These are phyloP conservation scores for Gastrolobium villosum DNA, from an alignment of 306 rosid species.

Conservation along the genomic window DNA sequence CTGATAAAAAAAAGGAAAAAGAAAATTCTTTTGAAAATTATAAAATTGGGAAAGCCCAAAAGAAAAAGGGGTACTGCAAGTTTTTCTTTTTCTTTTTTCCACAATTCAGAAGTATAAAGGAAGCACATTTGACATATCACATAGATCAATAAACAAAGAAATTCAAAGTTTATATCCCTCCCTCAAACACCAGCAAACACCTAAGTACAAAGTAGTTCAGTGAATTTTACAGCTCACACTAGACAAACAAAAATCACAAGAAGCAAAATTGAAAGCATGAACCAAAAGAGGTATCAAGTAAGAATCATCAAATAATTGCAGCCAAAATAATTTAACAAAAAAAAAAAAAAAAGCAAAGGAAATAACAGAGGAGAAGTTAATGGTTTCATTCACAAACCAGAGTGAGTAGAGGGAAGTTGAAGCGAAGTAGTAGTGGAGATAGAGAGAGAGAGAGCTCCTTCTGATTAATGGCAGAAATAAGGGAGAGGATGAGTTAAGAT, in stretches of 20 bases:
- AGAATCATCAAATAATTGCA: constrained; percentile 10
- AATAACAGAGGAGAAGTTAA: constrained; percentile 11
- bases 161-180: constrained; percentile 10
- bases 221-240: constrained; percentile 36
- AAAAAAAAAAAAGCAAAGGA: too few species aligned
- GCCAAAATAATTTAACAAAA: background rate
- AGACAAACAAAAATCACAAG: constrained; percentile 21
- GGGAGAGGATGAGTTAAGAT: background rate
- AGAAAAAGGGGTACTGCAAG: constrained; percentile 1
- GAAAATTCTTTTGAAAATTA: background rate
- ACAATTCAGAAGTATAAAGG: constrained; percentile 9
- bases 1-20: background rate
- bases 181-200: constrained; percentile 2
- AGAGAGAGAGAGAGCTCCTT: background rate
- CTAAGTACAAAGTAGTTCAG: background rate
- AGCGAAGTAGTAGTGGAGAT: constrained; percentile 21
- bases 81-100: background rate
- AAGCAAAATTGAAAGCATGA: background rate
- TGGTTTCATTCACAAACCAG: constrained; percentile 52
- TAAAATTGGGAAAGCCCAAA: constrained; percentile 4
- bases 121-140: constrained; percentile 15
- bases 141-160: constrained; percentile 3
- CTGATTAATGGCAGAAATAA: background rate
- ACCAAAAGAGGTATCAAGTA: background rate
- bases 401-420: constrained; percentile 23